Evolutionary conservation across 805 yeast species (phyloP).

Genomic region (Candida hungchunana): DNA sequence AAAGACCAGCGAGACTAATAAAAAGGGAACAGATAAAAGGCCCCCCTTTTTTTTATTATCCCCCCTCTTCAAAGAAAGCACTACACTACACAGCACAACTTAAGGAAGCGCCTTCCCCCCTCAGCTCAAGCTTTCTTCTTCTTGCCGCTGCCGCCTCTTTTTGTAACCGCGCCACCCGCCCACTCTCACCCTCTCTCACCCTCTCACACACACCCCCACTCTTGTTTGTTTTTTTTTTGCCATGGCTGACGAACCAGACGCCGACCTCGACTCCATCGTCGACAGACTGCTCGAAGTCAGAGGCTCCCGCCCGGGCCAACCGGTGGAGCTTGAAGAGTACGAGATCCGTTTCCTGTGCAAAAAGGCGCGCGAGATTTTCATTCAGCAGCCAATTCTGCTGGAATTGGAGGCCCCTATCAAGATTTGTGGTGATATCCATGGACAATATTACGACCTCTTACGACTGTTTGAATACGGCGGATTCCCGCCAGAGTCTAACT

Average conservation of each 20-base stretch:
- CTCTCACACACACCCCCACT: neutral
- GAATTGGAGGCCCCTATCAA: constrained; percentile 96
- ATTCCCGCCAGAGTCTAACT: constrained; percentile 98
- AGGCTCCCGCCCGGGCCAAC: constrained; percentile 98
- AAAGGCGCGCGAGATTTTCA: constrained; percentile 96
- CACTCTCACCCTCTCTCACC: too few relatives aligned
- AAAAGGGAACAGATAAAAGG: too few relatives aligned
- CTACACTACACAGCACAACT: too few relatives aligned
- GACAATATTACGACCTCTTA: constrained; percentile 93
- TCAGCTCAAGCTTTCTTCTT: too few relatives aligned
- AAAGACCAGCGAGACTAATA: too few relatives aligned
- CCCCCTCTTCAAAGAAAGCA: too few relatives aligned
- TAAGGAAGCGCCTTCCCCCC: too few relatives aligned
- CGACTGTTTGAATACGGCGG: constrained; percentile 98
- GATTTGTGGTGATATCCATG: constrained; percentile 97
- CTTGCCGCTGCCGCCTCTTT: too few relatives aligned
- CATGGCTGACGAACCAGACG: constrained; percentile 57
- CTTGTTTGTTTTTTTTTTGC: neutral
- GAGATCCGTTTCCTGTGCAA: constrained; percentile 95
- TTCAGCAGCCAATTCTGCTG: constrained; percentile 92
- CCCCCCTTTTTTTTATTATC: too few relatives aligned
- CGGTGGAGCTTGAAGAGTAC: constrained; percentile 87
- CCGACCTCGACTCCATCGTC: constrained; percentile 94
- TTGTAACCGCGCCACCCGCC: too few relatives aligned
- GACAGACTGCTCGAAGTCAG: constrained; percentile 96